phyloP scores from a whole-genome alignment of 306 rosid genomes.

The Abrus precatorius region DNA sequence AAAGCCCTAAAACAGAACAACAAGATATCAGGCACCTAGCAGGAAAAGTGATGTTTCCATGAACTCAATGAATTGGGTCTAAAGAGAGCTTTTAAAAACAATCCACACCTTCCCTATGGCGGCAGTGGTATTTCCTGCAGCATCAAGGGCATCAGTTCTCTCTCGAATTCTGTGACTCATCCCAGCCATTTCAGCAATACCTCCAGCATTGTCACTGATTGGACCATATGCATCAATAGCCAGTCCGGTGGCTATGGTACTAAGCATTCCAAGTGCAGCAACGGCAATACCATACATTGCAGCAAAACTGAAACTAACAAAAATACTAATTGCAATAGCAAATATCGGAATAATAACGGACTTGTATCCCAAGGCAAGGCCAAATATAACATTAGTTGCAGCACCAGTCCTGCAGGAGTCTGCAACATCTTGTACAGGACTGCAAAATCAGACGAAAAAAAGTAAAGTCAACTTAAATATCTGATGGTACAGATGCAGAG shows the following conservation, averaged over 20 bases:
- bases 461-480: not conserved
- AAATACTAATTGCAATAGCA: constrained; percentile 91
- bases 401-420: constrained; percentile 99
- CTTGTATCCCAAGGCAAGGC: constrained; percentile 98
- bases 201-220: constrained; percentile 98
- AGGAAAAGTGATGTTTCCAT: not conserved
- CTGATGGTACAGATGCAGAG: not conserved
- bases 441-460: constrained; percentile 49
- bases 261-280: constrained; percentile 98
- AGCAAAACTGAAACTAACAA: constrained; percentile 93
- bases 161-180: constrained; percentile 96
- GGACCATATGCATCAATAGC: constrained; percentile 99
- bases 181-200: constrained; percentile 99
- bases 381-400: constrained; percentile 97
- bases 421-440: constrained; percentile 99
- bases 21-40: constrained; percentile 32
- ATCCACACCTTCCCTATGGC: constrained; percentile 91
- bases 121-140: constrained; percentile 98
- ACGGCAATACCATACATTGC: constrained; percentile 98
- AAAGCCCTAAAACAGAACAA: constrained; percentile 68
- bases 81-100: not conserved
- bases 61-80: not conserved
- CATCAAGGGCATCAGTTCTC: constrained; percentile 98
- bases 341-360: constrained; percentile 96
- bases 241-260: constrained; percentile 96